phyloP scores from a whole-genome alignment of 139 green algal genomes.

The Tetradesmus obliquus region DNA sequence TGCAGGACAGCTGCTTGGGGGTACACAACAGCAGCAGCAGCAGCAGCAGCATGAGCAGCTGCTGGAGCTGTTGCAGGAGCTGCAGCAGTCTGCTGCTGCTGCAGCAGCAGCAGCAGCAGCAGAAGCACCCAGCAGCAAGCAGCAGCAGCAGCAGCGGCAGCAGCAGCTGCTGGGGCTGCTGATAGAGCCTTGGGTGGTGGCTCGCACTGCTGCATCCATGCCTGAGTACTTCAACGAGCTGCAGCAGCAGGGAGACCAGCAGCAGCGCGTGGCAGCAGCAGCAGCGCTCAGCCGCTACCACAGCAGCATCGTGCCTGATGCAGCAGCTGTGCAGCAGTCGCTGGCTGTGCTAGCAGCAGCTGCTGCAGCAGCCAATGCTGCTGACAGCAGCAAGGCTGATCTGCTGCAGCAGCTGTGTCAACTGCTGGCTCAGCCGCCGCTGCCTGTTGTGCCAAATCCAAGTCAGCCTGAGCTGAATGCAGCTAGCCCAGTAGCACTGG shows the following conservation, averaged over 20 bases:
- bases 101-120: background rate
- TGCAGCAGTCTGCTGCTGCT: background rate
- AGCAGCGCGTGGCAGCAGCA: background rate
- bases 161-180: background rate
- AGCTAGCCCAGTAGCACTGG: background rate
- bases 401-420: background rate
- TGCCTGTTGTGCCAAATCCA: background rate
- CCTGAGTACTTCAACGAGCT: background rate
- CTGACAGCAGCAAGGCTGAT: background rate
- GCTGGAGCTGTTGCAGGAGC: background rate
- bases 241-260: constrained; percentile 3
- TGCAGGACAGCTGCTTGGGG: background rate
- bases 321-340: background rate
- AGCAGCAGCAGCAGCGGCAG: constrained; percentile 17
- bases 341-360: background rate
- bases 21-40: background rate
- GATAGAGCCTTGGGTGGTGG: background rate
- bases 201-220: background rate
- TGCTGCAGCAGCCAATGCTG: background rate
- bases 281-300: background rate
- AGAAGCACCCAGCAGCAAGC: background rate
- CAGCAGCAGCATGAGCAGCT: background rate
- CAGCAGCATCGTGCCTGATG: constrained; percentile 10
- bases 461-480: background rate
- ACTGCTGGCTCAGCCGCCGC: background rate